Conservation (phyloP, 192 early-diverging fungal genomes). For the Backusella morwellensis region DNA sequence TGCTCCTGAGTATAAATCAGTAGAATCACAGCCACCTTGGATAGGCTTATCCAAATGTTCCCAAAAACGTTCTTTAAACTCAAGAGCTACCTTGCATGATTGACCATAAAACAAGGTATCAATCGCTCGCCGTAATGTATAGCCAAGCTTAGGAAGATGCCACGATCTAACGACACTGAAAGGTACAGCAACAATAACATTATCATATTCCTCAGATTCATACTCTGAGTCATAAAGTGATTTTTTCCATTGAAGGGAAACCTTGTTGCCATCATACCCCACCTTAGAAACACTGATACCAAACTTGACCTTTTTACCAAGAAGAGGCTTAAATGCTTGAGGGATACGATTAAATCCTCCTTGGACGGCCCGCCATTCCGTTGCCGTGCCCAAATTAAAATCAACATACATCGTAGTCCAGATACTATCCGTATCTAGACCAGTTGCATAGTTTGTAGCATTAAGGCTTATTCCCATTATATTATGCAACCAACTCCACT, state of each 20-base stretch:
- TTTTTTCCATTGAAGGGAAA: slow-evolving; percentile 26
- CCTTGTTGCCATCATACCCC: slow-evolving; percentile 9
- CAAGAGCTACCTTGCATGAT: slow-evolving; percentile 19
- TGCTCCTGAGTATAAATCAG: slow-evolving; percentile 14
- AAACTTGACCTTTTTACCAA: slow-evolving; percentile 25
- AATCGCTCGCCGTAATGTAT: slow-evolving; percentile 13
- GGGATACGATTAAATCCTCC: slow-evolving; percentile 32
- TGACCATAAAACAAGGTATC: slow-evolving; percentile 12
- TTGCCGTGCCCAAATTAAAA: slow-evolving; percentile 8
- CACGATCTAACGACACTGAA: slow-evolving; percentile 30
- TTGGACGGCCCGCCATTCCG: slow-evolving; percentile 23
- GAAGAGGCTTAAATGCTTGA: slow-evolving; percentile 20
- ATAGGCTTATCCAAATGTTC: slow-evolving; percentile 30
- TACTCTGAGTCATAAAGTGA: not conserved
- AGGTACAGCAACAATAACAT: slow-evolving; percentile 30
- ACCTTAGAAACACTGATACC: slow-evolving; percentile 21
- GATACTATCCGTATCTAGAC: not conserved
- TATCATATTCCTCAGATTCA: slow-evolving; percentile 12
- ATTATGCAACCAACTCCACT: slow-evolving; percentile 20
- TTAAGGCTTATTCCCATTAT: slow-evolving; percentile 17
- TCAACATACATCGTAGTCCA: slow-evolving; percentile 9
- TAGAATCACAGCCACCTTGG: slow-evolving; percentile 20
- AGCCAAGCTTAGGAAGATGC: slow-evolving; percentile 30
- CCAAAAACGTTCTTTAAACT: slow-evolving; percentile 34
- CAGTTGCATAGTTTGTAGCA: slow-evolving; percentile 15